These are phyloP conservation scores for Cytidiella melzeri DNA, from an alignment of 768 basidiomycete species.

Conservation along the genomic window DNA sequence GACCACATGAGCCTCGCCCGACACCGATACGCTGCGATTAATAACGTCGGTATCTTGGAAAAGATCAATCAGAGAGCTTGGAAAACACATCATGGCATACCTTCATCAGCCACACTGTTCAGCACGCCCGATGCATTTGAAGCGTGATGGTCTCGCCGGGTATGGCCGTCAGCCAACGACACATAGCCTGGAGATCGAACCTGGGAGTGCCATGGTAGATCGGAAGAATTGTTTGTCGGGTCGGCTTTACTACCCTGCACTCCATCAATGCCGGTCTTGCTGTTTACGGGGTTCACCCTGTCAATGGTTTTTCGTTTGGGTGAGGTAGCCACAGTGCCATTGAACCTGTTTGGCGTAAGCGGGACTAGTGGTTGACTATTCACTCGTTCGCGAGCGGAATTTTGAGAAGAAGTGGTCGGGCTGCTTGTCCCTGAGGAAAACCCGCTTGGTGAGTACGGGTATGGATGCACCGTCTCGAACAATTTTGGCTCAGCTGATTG, in stretches of 20 bases:
- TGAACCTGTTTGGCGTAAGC: neutral
- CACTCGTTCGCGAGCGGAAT: neutral
- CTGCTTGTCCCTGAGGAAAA: neutral
- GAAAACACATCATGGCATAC: no score
- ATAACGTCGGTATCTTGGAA: neutral
- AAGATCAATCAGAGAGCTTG: neutral
- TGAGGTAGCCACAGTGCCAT: neutral
- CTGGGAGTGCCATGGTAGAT: neutral
- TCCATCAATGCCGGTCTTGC: neutral
- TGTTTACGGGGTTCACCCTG: no score
- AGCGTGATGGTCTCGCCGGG: neutral
- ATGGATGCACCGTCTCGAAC: neutral
- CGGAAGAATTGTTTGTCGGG: neutral
- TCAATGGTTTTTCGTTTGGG: neutral
- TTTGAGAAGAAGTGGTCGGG: neutral
- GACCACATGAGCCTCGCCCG: neutral
- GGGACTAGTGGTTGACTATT: neutral
- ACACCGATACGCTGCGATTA: neutral
- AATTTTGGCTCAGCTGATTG: neutral
- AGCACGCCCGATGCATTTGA: neutral
- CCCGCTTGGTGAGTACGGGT: neutral
- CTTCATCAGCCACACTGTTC: neutral
- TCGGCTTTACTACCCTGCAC: no score
- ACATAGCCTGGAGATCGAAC: neutral
- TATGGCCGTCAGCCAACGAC: neutral